phyloP scores from a whole-genome alignment of 306 rosid genomes.

The Lathyrus sativus region DNA sequence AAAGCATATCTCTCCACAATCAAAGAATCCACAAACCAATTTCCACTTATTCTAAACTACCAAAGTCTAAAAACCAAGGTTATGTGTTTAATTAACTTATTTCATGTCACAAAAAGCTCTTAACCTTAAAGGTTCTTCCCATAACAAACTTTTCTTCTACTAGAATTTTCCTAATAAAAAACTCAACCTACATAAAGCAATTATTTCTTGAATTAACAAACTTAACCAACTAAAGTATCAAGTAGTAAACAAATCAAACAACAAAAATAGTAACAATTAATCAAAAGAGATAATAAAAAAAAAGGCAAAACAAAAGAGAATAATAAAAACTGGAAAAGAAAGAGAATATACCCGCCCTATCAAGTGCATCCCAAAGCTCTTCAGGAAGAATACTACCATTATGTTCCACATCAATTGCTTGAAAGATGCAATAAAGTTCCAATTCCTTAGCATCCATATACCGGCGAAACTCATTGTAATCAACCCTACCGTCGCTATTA shows the following conservation, averaged over 20 bases:
- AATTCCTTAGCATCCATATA: constrained; percentile 62
- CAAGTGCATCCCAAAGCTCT: constrained; percentile 61
- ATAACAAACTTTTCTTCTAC: not conserved
- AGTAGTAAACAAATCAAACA: not conserved
- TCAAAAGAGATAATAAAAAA: not conserved
- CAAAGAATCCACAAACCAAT: constrained; percentile 18
- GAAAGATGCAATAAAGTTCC: constrained; percentile 59
- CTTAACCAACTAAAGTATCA: not conserved
- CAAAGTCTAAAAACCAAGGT: not conserved
- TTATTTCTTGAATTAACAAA: not conserved
- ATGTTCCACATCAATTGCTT: constrained; percentile 57
- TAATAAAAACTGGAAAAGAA: not conserved
- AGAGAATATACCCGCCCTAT: constrained; percentile 47
- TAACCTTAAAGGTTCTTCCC: not conserved
- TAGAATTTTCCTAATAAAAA: constrained; percentile 16
- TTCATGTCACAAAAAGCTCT: not conserved
- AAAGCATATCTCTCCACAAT: not conserved
- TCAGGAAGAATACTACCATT: constrained; percentile 58
- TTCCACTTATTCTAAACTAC: constrained; percentile 2
- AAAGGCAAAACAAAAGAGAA: not conserved
- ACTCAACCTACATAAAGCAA: not conserved
- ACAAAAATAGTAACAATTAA: constrained; percentile 6
- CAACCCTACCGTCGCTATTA: constrained; percentile 50
- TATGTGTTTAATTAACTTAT: not conserved
- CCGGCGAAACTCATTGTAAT: constrained; percentile 49